These are phyloP conservation scores for Lepidium africanum DNA, from an alignment of 345 rosid species.

Conservation along the genomic window DNA sequence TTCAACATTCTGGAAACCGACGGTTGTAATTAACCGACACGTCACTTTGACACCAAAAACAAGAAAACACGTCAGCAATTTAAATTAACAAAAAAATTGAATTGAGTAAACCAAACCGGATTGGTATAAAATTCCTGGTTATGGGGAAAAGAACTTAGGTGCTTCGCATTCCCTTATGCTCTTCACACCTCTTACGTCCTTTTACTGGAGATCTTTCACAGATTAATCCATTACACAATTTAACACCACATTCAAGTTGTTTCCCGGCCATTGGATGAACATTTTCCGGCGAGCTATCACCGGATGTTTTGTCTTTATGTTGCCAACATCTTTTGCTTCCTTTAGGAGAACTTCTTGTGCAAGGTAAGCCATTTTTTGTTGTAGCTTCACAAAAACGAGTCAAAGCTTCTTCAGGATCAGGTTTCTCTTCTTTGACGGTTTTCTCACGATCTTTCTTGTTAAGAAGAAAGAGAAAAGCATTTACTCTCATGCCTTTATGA, in stretches of 20 bases:
- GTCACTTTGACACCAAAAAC: no score
- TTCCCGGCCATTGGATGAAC: neutral
- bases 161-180: slow-evolving; percentile 18
- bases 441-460: slow-evolving; percentile 17
- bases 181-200: slow-evolving; percentile 30
- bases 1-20: no score
- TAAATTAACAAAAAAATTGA: no score
- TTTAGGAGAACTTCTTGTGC: slow-evolving; percentile 32
- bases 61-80: no score
- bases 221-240: slow-evolving; percentile 10
- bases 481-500: slow-evolving; percentile 60
- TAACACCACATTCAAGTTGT: slow-evolving; percentile 19
- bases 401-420: neutral
- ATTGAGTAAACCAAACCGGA: no score
- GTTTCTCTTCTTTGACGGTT: slow-evolving; percentile 1
- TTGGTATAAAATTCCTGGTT: no score
- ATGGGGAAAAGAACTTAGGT: no score
- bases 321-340: slow-evolving; percentile 61
- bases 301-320: slow-evolving; percentile 29
- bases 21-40: no score
- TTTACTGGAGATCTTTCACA: slow-evolving; percentile 26
- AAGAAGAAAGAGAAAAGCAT: slow-evolving; percentile 21
- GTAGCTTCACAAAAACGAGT: slow-evolving; percentile 42
- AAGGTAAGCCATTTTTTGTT: slow-evolving; percentile 38
- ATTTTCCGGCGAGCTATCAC: neutral